A percentile compares a stretch with the other conserved stretches of the same genome.
Evolutionary conservation across 306 rosid genomes (phyloP).

Genomic region (Luffa aegyptiaca): DNA sequence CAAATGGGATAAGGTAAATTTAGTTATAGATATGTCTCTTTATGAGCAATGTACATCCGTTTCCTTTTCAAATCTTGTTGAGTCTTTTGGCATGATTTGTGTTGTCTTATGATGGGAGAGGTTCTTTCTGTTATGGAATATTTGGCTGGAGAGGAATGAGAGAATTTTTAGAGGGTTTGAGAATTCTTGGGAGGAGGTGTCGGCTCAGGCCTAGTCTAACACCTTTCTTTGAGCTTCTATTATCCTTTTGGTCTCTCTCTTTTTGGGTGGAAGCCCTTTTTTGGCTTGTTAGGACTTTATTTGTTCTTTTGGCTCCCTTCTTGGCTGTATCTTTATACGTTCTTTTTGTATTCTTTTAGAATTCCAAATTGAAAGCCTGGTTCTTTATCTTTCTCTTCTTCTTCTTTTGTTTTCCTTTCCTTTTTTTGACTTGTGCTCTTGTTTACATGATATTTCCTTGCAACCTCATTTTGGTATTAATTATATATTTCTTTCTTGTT

Average conservation of each 20-base stretch:
- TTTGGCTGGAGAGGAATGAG: background rate
- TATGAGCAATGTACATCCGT: background rate
- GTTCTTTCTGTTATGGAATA: background rate
- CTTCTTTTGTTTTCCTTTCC: too few relatives aligned
- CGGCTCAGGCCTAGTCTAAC: background rate
- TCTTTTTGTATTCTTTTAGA: background rate
- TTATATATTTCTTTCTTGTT: background rate
- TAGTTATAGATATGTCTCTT: background rate
- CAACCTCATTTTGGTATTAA: background rate
- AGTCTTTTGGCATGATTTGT: background rate
- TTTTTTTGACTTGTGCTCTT: background rate
- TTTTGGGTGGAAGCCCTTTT: background rate
- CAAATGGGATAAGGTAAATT: slow-evolving; percentile 80
- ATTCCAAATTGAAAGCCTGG: background rate
- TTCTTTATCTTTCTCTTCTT: too few relatives aligned
- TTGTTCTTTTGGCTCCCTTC: background rate
- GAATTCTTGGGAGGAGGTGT: background rate
- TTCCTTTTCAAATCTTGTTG: background rate
- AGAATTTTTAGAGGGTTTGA: background rate
- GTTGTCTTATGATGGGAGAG: background rate
- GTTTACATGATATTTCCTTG: background rate
- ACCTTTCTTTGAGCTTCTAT: background rate
- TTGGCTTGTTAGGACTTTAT: background rate
- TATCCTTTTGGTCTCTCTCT: background rate
- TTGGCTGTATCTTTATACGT: background rate